Evolutionary conservation across 345 rosid genomes (phyloP).

Genomic region (Brassica napus): DNA sequence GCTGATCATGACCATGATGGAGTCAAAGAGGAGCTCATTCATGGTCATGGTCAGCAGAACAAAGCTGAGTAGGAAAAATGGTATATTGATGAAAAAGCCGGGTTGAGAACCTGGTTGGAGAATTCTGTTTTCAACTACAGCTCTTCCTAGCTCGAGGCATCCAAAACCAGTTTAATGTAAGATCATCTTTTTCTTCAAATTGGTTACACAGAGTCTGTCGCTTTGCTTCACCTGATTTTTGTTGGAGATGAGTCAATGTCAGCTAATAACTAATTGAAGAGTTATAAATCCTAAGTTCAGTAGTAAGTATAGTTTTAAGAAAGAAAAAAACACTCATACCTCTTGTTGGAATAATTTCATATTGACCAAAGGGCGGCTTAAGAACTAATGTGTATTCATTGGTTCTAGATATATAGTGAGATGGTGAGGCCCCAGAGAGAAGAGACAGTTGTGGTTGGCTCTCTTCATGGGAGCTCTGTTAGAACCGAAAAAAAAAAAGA

Average conservation of each 20-base stretch:
- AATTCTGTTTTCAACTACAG: constrained; percentile 54
- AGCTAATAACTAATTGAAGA: neutral
- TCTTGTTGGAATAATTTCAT: constrained; percentile 58
- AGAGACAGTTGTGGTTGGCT: constrained; percentile 40
- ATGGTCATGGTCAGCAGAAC: constrained; percentile 32
- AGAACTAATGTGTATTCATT: constrained; percentile 49
- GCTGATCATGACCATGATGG: constrained; percentile 26
- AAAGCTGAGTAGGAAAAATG: neutral
- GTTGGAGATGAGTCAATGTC: constrained; percentile 37
- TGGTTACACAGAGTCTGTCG: constrained; percentile 51
- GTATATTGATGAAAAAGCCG: no score
- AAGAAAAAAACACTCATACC: constrained; percentile 45
- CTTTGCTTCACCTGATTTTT: constrained; percentile 50
- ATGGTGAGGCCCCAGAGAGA: constrained; percentile 48
- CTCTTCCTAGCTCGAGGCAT: constrained; percentile 60
- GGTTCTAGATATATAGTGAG: constrained; percentile 41
- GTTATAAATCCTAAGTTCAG: neutral
- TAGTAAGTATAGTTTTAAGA: neutral
- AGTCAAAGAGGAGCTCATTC: constrained; percentile 66
- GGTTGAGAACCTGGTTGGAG: no score
- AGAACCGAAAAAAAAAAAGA: neutral
- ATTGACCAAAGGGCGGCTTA: constrained; percentile 58
- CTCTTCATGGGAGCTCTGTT: constrained; percentile 50
- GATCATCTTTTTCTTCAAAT: constrained; percentile 36
- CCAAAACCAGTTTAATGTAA: constrained; percentile 54